Conservation (phyloP, 176 grass and related monocot genomes). For the Triticum monococcum region DNA sequence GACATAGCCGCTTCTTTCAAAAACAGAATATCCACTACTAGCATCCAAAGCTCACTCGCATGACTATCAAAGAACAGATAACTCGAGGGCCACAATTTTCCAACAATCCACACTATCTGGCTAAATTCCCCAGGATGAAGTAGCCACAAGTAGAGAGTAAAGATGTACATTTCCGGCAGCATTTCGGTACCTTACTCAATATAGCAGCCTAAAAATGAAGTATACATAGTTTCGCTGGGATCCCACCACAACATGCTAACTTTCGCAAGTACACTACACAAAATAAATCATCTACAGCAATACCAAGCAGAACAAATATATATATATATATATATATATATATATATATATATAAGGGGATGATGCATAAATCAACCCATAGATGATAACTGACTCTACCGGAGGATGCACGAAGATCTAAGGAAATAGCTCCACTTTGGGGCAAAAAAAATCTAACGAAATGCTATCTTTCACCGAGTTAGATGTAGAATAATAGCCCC, state of each 20-base stretch:
- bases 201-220: not conserved
- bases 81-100: not conserved
- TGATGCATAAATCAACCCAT: not conserved
- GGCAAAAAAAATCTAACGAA: not conserved
- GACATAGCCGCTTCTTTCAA: not conserved
- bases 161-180: not conserved
- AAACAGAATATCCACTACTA: not conserved
- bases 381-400: not conserved
- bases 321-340: no score
- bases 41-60: constrained; percentile 8
- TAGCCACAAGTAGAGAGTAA: constrained; percentile 24
- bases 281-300: not conserved
- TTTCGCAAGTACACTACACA: not conserved
- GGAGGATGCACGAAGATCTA: not conserved
- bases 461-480: not conserved
- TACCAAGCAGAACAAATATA: not conserved
- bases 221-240: not conserved
- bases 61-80: not conserved
- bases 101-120: not conserved
- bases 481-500: not conserved
- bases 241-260: constrained; percentile 7
- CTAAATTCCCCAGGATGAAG: not conserved
- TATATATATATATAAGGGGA: no score
- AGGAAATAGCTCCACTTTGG: not conserved
- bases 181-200: constrained; percentile 6